Evolutionary conservation across 768 basidiomycete species (phyloP), one percentile per base, ranked within the genome.

Genomic region (Pulveroboletus sp.): DNA sequence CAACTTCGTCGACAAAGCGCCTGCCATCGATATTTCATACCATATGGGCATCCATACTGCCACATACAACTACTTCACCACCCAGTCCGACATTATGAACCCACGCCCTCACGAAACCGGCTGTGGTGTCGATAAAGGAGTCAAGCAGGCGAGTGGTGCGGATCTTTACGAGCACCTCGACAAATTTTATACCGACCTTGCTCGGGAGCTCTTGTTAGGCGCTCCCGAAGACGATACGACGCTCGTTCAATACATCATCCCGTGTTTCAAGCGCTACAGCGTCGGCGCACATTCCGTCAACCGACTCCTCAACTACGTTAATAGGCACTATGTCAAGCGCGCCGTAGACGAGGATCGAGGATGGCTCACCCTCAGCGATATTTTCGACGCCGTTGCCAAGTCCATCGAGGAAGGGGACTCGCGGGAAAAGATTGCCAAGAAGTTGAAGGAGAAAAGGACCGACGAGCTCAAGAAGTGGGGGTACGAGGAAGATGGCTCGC

Each of bases 41-140:
- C 86, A 88, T 60, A 80, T 85, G 63, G 85, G 85, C 50, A 83
- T 89, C 34, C 85, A 89, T 66, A 86, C 87, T 17, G 84, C 86
- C n/a, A 81, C 82, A 47, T 89, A 90, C 73, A 87, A 88, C 71
- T 89, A 87, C 78, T 80, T 82, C 62, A 80, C 79, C 45, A 64
- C 77, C n/a, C 78, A 80, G 64, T 75, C 72, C 50, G 83, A 85
- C 60, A 66, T 68, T 24, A 60, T 67, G 40, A 71, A 69, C 35
- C 49, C 66, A 20, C 54, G 55, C 13, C 42, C 49, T 2, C 42
- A 37, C 31, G 52, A 45, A 31, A 17, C 23, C 5, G 52, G 50
- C 40, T 20, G 51, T 36, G 52, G 60, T 19, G 40, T 60, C 40
- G 70, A 69, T 19, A 64, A 60, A 39, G 64, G 67, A 23, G 60